These are phyloP conservation scores for Inga leiocalycina DNA, from an alignment of 306 rosid genomes.

Conservation along the genomic window DNA sequence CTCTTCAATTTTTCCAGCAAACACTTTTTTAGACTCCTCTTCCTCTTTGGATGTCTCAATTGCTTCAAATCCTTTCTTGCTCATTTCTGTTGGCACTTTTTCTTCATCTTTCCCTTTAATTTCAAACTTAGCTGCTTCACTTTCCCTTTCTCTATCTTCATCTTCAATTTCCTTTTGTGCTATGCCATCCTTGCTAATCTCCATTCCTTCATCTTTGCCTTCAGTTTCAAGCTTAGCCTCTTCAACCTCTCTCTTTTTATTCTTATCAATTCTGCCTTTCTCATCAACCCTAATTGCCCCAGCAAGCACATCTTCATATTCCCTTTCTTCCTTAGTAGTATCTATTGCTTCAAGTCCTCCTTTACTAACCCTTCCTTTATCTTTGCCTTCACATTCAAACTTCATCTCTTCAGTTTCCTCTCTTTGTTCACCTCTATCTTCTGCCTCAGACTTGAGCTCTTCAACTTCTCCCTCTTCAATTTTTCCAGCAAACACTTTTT, in stretches of 20 bases:
- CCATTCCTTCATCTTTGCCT: not conserved
- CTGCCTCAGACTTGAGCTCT: not conserved
- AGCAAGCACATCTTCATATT: not conserved
- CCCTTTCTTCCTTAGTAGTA: not conserved
- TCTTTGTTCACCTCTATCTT: not conserved
- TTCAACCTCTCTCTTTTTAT: conserved; percentile 12
- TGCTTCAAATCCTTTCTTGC: not conserved
- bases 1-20: not conserved
- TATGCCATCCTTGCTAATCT: conserved; percentile 3
- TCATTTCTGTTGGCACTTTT: not conserved
- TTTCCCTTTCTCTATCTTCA: conserved; percentile 13
- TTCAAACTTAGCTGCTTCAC: conserved; percentile 26
- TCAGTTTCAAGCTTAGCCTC: not conserved
- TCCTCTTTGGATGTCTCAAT: not conserved
- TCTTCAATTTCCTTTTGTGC: conserved; percentile 16
- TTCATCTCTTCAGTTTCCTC: not conserved
- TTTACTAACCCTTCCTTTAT: not conserved
- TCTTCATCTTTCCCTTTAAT: not conserved
- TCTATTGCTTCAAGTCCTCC: conserved; percentile 12
- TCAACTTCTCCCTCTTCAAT: not conserved
- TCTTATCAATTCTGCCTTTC: not conserved
- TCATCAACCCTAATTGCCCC: conserved; percentile 7
- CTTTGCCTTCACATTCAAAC: not conserved
- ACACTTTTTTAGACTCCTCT: not conserved
- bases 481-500: not conserved